Evolutionary conservation across 2,329 filamentous ascomycete species (phyloP).

Genomic region (Falciphora oryzae): DNA sequence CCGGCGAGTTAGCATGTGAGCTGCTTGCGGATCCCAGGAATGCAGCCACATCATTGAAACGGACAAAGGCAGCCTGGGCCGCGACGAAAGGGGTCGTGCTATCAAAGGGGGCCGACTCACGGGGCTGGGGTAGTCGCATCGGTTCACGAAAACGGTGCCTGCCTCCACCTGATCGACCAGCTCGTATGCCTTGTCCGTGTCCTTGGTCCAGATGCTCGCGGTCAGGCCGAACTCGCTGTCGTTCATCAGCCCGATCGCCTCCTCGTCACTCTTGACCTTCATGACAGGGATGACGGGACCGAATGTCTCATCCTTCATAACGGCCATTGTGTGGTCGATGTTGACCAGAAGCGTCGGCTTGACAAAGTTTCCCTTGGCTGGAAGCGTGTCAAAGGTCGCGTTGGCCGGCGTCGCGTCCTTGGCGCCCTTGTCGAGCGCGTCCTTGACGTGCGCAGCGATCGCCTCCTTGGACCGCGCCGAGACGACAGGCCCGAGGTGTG

Average conservation of each 20-base stretch:
- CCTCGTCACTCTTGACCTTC: constrained; percentile 74
- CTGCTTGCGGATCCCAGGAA: constrained; percentile 8
- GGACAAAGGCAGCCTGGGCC: too few relatives aligned
- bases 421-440: constrained; percentile 78
- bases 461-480: constrained; percentile 71
- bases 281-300: constrained; percentile 88
- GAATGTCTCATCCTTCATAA: constrained; percentile 95
- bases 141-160: constrained; percentile 93
- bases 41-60: neutral
- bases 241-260: constrained; percentile 85
- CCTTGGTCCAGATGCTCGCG: constrained; percentile 96
- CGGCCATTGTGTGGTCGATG: constrained; percentile 74
- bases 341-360: constrained; percentile 75
- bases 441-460: constrained; percentile 73
- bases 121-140: constrained; percentile 85
- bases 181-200: constrained; percentile 67
- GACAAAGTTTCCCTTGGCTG: constrained; percentile 76
- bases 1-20: neutral
- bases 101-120: constrained; percentile 49
- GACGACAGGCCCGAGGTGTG: constrained; percentile 83
- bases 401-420: constrained; percentile 81
- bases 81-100: neutral
- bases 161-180: constrained; percentile 79
- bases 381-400: constrained; percentile 65
- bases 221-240: constrained; percentile 92